Evolutionary conservation across 192 early-diverging fungal species (phyloP).

Genomic region (Blastocladiella britannica): DNA sequence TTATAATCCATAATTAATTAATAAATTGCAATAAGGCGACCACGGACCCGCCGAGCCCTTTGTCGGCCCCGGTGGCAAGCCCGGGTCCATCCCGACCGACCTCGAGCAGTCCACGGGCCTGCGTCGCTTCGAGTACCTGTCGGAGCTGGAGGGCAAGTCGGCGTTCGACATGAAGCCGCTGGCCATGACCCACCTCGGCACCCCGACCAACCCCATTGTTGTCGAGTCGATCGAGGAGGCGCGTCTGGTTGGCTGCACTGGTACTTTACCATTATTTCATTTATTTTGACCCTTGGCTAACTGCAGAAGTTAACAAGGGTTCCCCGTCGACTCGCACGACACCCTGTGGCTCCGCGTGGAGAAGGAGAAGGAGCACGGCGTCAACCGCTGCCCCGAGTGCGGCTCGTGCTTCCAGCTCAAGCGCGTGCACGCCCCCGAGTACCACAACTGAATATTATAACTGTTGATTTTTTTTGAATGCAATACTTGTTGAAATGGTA

Average conservation of each 20-base stretch:
- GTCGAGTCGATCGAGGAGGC: conserved; percentile 58
- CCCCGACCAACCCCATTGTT: conserved; percentile 65
- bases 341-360: conserved; percentile 75
- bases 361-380: conserved; percentile 35
- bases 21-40: not conserved
- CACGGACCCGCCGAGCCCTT: conserved; percentile 1
- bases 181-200: conserved; percentile 46
- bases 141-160: conserved; percentile 63
- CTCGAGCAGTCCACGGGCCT: conserved; percentile 74
- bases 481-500: too few relatives aligned
- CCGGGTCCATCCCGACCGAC: conserved; percentile 59
- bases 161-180: conserved; percentile 75
- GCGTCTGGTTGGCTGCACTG: conserved; percentile 82
- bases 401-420: conserved; percentile 53
- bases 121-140: conserved; percentile 75
- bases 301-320: conserved; percentile 29
- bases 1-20: not conserved
- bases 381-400: conserved; percentile 90
- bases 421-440: too few relatives aligned
- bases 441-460: too few relatives aligned
- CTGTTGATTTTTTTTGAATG: too few relatives aligned
- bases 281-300: not conserved
- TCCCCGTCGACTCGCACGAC: conserved; percentile 82
- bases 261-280: conserved; percentile 22
- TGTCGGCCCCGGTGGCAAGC: conserved; percentile 37